These are phyloP conservation scores for Solanum hybrid DNA, from an alignment of 305 asterid species.

Conservation along the genomic window DNA sequence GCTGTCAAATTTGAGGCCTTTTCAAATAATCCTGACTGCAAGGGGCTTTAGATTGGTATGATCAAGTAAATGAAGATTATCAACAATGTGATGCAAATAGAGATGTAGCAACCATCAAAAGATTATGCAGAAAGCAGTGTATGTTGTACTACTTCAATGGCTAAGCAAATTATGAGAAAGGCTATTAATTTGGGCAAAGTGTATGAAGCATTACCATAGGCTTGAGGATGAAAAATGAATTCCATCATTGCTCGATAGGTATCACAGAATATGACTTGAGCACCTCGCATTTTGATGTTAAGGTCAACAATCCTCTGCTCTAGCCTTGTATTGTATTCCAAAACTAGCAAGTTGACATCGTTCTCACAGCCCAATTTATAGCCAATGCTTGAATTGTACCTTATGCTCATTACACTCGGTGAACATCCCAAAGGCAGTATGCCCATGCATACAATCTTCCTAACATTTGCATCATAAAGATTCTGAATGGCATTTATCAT, in stretches of 20 bases:
- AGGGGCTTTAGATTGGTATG: background rate
- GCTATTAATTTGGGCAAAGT: background rate
- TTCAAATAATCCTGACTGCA: background rate
- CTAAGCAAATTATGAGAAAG: background rate
- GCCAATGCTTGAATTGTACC: conserved; percentile 8
- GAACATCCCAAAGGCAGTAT: conserved; percentile 56
- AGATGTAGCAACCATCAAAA: background rate
- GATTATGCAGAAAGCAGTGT: background rate
- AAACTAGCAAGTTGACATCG: conserved; percentile 39
- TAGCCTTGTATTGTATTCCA: conserved; percentile 38
- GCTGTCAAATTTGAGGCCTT: background rate
- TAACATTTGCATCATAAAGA: conserved; percentile 33
- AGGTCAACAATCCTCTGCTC: conserved; percentile 36
- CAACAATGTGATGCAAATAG: background rate
- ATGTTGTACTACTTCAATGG: background rate
- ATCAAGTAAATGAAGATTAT: background rate
- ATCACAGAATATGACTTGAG: conserved; percentile 39
- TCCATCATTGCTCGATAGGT: conserved; percentile 41
- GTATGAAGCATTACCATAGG: conserved; percentile 24
- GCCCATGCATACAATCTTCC: conserved; percentile 50
- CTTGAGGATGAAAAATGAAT: conserved; percentile 34
- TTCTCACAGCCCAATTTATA: conserved; percentile 26
- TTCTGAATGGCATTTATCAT: conserved; percentile 40
- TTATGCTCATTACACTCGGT: conserved; percentile 21
- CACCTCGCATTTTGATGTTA: conserved; percentile 27